Conservation (phyloP, 352 stramenopile genomes). For the Pythium plurisporium region DNA sequence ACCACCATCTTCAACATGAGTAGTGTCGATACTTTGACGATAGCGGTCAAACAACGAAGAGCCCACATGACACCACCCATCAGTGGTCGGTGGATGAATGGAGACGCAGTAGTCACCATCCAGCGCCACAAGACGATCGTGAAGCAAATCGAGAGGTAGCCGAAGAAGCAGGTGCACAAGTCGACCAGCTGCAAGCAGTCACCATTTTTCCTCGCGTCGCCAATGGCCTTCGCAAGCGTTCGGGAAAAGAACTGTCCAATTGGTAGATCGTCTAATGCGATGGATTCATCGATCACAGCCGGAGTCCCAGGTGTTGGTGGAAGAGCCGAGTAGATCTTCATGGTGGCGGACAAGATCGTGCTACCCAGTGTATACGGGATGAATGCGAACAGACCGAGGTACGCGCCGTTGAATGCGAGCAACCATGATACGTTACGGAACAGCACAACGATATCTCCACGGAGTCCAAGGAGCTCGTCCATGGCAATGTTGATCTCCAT, state of each 20-base stretch:
- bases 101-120: constrained; percentile 80
- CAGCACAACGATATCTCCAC: constrained; percentile 91
- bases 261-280: constrained; percentile 18
- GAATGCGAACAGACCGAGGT: constrained; percentile 95
- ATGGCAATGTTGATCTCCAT: constrained; percentile 95
- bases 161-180: constrained; percentile 70
- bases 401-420: constrained; percentile 96
- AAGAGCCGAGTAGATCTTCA: constrained; percentile 53
- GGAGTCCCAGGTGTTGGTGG: constrained; percentile 27
- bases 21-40: constrained; percentile 94
- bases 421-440: constrained; percentile 97
- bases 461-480: constrained; percentile 96
- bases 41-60: constrained; percentile 72
- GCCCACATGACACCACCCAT: constrained; percentile 80
- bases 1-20: constrained; percentile 98
- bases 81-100: constrained; percentile 76
- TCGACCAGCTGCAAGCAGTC: constrained; percentile 86
- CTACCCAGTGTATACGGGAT: constrained; percentile 93
- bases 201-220: constrained; percentile 52
- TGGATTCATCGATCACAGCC: constrained; percentile 20
- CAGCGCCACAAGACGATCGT: constrained; percentile 83
- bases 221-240: constrained; percentile 47
- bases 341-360: constrained; percentile 75
- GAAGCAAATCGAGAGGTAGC: constrained; percentile 80
- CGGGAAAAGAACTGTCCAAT: constrained; percentile 45